Conservation (phyloP, 1,284 basidiomycete species). For the Leccinum angustisporum region DNA sequence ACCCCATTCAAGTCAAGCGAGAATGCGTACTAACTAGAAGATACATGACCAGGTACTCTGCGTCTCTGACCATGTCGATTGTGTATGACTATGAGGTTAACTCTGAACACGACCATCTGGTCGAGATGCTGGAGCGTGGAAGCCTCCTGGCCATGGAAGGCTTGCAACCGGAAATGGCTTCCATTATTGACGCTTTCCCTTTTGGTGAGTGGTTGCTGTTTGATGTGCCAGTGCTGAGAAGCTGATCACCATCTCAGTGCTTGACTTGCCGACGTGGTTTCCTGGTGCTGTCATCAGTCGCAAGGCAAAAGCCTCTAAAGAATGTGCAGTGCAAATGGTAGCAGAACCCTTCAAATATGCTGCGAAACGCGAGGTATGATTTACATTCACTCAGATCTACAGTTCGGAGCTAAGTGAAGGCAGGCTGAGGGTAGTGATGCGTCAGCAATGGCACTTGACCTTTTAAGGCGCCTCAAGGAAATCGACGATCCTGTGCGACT, state of each 20-base stretch:
- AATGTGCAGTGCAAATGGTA: conserved; percentile 20
- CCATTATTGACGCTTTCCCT: conserved; percentile 21
- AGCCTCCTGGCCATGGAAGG: conserved; percentile 12
- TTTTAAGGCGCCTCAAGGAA: conserved; percentile 7
- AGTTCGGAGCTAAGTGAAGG: not conserved
- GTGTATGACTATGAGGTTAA: conserved; percentile 30
- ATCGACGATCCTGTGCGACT: conserved; percentile 7
- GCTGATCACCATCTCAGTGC: conserved; percentile 14
- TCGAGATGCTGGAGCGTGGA: conserved; percentile 23
- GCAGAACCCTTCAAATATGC: conserved; percentile 21
- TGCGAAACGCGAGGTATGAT: conserved; percentile 15
- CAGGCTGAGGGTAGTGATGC: conserved; percentile 14
- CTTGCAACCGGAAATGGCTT: conserved; percentile 22
- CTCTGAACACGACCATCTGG: conserved; percentile 17
- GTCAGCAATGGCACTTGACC: conserved; percentile 19
- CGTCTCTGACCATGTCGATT: conserved; percentile 24
- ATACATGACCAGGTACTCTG: conserved; percentile 18
- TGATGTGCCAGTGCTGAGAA: not conserved
- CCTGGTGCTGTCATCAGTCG: conserved; percentile 19
- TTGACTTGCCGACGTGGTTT: conserved; percentile 29
- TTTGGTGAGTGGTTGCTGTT: conserved; percentile 15
- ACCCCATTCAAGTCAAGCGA: not conserved
- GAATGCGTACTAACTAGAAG: not conserved
- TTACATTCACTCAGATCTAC: not conserved
- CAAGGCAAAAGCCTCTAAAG: conserved; percentile 17